Base-by-base conservation (phyloP, 345 rosid genomes). In the Euphorbia pulcherrima region DNA sequence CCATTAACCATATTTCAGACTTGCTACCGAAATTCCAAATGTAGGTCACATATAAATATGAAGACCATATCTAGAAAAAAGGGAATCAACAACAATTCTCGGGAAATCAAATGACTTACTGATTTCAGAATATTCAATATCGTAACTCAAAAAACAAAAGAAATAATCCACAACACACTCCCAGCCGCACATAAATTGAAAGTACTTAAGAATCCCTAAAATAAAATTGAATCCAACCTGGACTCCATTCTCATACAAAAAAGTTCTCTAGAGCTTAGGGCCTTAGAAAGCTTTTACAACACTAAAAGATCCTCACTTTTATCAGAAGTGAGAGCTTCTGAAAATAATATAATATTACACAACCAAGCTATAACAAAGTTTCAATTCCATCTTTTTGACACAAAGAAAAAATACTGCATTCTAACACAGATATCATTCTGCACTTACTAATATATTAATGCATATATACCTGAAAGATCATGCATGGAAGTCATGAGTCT, bases 401-500 rank as follows among this genome's bases (percentile, higher is more conserved):
- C 6, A 67, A 23, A 16, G 29, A 56, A 2, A 13, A 65, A 6
- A 40, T 21, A 41, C 27, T 61, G 11, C 17, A 18, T 37, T 18
- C 46, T 28, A 9, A 60, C 56, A 18, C 14, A 41, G 51, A 29
- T 24, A 68, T 28, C 37, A 63, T 16, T 58, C 57, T 24, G 64
- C 41, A 50, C 40, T 41, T 63, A 62, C 33, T 57, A 37, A 64
- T 30, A 75, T 48, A 33, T 53, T 68, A 21, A 8, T 76, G 47
- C 28, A 56, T 23, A 72, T 50, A 47, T 83, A 87, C 92, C 89
- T 69, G 87, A 87, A 63, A 59, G 73, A 62, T 77, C 83, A 72
- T 72, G 82, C 68, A 71, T 75, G 12, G 89, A 87, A 68, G 86
- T 85, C 87, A 87, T 87, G 74, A 60, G 64, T 80, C 78, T 56